phyloP scores from a whole-genome alignment of 495 filamentous ascomycete genomes.

The Aspergillus saccharolyticus region DNA sequence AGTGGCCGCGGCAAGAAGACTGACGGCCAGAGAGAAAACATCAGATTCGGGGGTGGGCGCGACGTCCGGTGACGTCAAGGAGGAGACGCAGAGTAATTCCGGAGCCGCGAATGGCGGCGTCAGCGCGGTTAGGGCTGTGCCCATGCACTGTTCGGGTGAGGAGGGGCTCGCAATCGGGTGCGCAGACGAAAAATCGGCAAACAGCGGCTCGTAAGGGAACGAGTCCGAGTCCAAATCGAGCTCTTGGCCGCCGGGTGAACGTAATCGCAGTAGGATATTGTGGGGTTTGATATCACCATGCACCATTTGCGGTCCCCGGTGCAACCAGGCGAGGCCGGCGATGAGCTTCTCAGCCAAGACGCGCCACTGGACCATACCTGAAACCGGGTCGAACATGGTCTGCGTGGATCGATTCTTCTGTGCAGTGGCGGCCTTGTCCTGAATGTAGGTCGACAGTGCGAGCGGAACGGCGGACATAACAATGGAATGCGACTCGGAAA shows the following conservation, averaged over 20 bases:
- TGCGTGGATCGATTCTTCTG: constrained; percentile 32
- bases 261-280: constrained; percentile 44
- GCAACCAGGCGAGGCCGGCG: constrained; percentile 48
- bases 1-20: constrained; percentile 50
- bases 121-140: constrained; percentile 40
- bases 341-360: constrained; percentile 47
- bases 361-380: constrained; percentile 36
- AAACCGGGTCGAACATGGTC: constrained; percentile 51
- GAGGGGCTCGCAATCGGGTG: constrained; percentile 23
- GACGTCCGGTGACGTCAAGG: constrained; percentile 24
- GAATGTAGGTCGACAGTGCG: constrained; percentile 46
- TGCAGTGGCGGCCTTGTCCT: constrained; percentile 29
- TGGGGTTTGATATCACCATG: constrained; percentile 56
- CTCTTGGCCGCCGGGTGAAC: constrained; percentile 7
- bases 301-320: constrained; percentile 37
- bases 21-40: constrained; percentile 53
- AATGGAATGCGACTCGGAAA: constrained; percentile 42
- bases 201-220: constrained; percentile 42
- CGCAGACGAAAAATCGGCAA: constrained; percentile 59
- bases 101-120: constrained; percentile 58
- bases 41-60: constrained; percentile 39
- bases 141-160: constrained; percentile 13
- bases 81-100: constrained; percentile 42
- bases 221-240: constrained; percentile 10
- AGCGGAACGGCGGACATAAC: constrained; percentile 50